Conservation (phyloP, 306 rosid species). For the Gynostemma pentaphyllum region DNA sequence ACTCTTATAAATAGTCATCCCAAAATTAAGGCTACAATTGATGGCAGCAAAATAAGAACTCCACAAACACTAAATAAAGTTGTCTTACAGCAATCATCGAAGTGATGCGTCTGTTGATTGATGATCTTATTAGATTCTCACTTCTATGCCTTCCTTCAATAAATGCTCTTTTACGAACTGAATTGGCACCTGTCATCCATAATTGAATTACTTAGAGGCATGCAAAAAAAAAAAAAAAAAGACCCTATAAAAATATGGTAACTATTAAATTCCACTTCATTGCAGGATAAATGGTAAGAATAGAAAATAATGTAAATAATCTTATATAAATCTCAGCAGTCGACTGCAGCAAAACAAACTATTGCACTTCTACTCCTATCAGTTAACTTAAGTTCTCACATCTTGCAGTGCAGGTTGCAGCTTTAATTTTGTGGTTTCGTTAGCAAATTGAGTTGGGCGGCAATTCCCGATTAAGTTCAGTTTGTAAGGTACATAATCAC, state of each 20-base stretch:
- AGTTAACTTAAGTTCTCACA: neutral
- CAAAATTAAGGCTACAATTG: neutral
- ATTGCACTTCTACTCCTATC: too few species aligned
- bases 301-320: too few species aligned
- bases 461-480: neutral
- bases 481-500: neutral
- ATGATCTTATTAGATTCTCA: constrained; percentile 40
- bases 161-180: constrained; percentile 71
- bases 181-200: constrained; percentile 56
- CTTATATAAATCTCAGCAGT: too few species aligned
- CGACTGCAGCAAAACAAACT: too few species aligned
- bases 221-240: neutral
- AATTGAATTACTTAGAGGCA: neutral
- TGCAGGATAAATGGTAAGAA: too few species aligned
- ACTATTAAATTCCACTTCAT: too few species aligned
- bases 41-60: neutral
- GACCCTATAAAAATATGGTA: neutral
- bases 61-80: neutral
- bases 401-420: neutral
- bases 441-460: neutral
- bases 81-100: neutral
- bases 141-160: constrained; percentile 68
- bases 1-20: too few species aligned
- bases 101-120: neutral
- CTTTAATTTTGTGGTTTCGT: neutral